These are phyloP conservation scores for Solanum appendiculatum DNA, from an alignment of 257 asterid genomes.

Conservation along the genomic window DNA sequence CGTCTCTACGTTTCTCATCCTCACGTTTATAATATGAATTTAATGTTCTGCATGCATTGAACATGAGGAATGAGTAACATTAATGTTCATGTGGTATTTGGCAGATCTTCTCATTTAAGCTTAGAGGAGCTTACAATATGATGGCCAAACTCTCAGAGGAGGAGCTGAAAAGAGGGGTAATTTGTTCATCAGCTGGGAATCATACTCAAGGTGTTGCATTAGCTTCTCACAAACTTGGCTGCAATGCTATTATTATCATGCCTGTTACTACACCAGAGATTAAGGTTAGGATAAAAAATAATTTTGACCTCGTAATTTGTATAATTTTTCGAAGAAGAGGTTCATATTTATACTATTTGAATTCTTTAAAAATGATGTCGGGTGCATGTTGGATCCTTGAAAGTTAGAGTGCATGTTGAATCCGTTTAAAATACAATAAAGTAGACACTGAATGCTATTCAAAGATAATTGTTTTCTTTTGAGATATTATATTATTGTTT, in stretches of 20 bases:
- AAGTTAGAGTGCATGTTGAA: not conserved
- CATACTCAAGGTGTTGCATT: conserved; percentile 97
- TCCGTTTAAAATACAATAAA: not conserved
- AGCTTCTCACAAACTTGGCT: conserved; percentile 57
- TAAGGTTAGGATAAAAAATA: conserved; percentile 31
- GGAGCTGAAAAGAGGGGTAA: conserved; percentile 62
- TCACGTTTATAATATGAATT: too few species aligned
- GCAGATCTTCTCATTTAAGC: conserved; percentile 81
- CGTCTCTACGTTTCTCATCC: too few species aligned
- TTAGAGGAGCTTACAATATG: conserved; percentile 98
- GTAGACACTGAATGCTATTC: not conserved
- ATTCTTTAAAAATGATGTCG: not conserved
- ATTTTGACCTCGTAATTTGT: too few species aligned
- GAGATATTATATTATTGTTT: not conserved
- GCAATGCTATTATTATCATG: conserved; percentile 70
- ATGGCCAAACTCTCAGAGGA: conserved; percentile 72
- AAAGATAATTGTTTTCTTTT: too few species aligned
- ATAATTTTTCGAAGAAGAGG: not conserved
- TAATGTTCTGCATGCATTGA: too few species aligned
- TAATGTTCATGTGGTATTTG: not conserved
- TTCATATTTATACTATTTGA: too few species aligned
- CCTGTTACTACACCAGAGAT: conserved; percentile 90
- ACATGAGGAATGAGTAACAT: too few species aligned
- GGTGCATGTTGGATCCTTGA: too few species aligned
- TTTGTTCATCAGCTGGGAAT: conserved; percentile 95